Evolutionary conservation across 164 flowering plant species (phyloP).

Genomic region (Cinnamomum chago): DNA sequence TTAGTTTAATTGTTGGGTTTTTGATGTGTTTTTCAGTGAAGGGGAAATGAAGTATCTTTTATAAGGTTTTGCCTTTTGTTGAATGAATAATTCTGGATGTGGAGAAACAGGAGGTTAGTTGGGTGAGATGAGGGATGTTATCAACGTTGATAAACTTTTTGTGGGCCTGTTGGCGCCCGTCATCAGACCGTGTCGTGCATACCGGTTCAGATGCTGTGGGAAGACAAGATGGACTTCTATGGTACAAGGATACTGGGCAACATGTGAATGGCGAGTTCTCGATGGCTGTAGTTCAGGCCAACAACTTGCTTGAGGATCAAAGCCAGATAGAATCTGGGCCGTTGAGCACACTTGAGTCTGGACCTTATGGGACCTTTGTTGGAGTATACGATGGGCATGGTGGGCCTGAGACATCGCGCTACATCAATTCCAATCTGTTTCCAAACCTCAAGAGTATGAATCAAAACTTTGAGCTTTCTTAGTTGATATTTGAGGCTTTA

Average conservation of each 20-base stretch:
- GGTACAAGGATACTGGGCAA: constrained; percentile 77
- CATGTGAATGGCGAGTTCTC: constrained; percentile 70
- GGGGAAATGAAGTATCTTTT: neutral
- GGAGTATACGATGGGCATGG: constrained; percentile 85
- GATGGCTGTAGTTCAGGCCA: constrained; percentile 83
- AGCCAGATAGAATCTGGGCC: constrained; percentile 72
- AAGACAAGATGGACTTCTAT: constrained; percentile 64
- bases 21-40: neutral
- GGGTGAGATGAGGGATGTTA: constrained; percentile 78
- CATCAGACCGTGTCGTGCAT: constrained; percentile 39
- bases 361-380: constrained; percentile 68
- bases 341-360: constrained; percentile 48
- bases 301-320: constrained; percentile 73
- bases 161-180: constrained; percentile 59
- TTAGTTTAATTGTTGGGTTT: neutral
- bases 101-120: constrained; percentile 36
- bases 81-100: constrained; percentile 16
- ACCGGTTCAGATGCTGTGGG: constrained; percentile 42
- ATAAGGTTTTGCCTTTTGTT: neutral
- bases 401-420: constrained; percentile 77
- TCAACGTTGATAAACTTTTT: constrained; percentile 53
- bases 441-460: constrained; percentile 64
- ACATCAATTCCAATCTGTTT: constrained; percentile 58
- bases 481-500: neutral
- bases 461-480: neutral